Evolutionary conservation across 306 rosid species (phyloP).

Genomic region (Benincasa hispida): DNA sequence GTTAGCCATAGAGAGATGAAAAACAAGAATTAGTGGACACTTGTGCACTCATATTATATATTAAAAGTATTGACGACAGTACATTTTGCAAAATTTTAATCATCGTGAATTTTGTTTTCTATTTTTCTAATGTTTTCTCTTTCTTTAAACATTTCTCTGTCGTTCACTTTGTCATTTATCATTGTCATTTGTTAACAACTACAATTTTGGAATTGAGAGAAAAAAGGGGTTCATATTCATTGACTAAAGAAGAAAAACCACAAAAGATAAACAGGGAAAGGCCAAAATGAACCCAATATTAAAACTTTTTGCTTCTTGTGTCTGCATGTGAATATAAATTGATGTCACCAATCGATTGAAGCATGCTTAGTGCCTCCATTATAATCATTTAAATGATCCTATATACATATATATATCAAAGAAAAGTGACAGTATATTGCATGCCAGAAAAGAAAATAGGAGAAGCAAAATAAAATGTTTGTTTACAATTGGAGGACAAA

Average conservation of each 20-base stretch:
- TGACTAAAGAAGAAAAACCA: neutral
- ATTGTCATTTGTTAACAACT: neutral
- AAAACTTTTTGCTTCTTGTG: neutral
- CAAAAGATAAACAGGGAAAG: neutral
- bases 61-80: too few relatives aligned
- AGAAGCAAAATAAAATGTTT: neutral
- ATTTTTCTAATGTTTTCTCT: too few relatives aligned
- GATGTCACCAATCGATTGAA: neutral
- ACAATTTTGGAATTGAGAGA: neutral
- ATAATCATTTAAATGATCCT: neutral
- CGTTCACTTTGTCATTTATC: neutral
- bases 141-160: neutral
- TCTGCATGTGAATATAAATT: neutral
- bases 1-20: too few relatives aligned
- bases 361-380: conserved; percentile 9
- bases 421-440: neutral
- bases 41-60: too few relatives aligned
- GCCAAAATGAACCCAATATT: neutral
- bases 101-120: too few relatives aligned
- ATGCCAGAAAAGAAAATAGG: conserved; percentile 5
- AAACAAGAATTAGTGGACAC: too few relatives aligned
- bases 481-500: too few relatives aligned
- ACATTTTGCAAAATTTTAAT: too few relatives aligned
- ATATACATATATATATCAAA: neutral
- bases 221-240: neutral